phyloP scores from a whole-genome alignment of 2,329 filamentous ascomycete genomes.

The Xylaria sp. region DNA sequence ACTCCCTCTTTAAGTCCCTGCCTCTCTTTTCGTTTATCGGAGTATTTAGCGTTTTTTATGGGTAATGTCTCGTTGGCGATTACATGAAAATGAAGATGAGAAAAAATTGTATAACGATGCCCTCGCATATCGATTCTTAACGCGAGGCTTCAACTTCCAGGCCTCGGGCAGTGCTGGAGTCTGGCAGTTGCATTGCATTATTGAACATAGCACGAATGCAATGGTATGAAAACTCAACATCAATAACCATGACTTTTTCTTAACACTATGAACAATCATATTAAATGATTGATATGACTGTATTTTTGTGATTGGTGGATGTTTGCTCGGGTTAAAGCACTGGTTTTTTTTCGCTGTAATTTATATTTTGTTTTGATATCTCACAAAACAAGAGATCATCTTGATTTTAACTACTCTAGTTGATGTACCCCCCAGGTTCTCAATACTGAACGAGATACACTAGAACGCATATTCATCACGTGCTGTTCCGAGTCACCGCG shows the following conservation, averaged over 20 bases:
- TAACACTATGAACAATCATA: too few species aligned
- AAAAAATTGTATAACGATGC: conserved; percentile 7
- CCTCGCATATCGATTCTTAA: neutral
- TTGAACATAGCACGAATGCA: too few species aligned
- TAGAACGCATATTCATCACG: too few species aligned
- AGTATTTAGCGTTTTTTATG: neutral
- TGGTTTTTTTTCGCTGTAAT: neutral
- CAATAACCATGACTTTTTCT: too few species aligned
- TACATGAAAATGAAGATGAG: neutral
- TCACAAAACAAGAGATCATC: neutral
- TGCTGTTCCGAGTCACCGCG: too few species aligned
- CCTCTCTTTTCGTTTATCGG: neutral
- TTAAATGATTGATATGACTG: neutral
- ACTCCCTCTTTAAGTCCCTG: conserved; percentile 35
- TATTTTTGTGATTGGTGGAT: neutral
- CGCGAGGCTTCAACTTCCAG: neutral
- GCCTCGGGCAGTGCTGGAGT: neutral
- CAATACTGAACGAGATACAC: too few species aligned
- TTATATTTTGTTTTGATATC: neutral
- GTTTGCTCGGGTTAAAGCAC: neutral
- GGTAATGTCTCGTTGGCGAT: too few species aligned
- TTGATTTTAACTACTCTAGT: too few species aligned
- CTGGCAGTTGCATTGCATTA: too few species aligned
- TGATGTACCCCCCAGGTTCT: too few species aligned
- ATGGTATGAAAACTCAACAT: too few species aligned